Percentiles rank a stretch among this genome's conserved stretches.
Conservation (phyloP, 2,329 filamentous ascomycete species). For the Colletotrichum spaethianum region DNA sequence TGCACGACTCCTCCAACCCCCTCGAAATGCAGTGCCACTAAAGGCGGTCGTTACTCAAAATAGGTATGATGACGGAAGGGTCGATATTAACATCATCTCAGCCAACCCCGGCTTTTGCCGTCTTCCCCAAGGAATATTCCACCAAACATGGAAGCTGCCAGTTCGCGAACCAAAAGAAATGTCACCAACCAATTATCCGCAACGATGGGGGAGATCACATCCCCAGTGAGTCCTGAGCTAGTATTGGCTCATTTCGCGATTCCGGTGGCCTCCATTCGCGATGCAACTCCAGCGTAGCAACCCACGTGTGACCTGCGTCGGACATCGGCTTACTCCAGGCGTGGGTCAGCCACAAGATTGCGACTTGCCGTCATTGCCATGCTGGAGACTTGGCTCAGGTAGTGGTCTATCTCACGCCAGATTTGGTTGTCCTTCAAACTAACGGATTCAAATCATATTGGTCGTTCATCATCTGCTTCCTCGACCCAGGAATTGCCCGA, state of each 20-base stretch:
- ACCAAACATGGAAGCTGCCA: background rate
- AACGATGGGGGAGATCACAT: slow-evolving; percentile 2
- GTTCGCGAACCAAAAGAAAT: slow-evolving; percentile 7
- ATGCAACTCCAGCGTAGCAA: background rate
- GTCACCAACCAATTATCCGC: background rate
- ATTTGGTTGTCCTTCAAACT: background rate
- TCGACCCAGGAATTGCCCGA: background rate
- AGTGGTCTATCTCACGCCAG: background rate
- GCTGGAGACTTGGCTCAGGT: background rate
- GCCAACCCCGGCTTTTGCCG: slow-evolving; percentile 10
- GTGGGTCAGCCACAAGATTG: background rate
- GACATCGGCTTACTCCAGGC: background rate
- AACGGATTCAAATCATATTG: background rate
- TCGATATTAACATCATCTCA: slow-evolving; percentile 32
- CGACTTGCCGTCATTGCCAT: background rate
- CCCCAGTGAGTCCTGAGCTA: background rate
- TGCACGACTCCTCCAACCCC: background rate
- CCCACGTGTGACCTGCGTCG: background rate
- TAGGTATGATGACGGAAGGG: slow-evolving; percentile 5
- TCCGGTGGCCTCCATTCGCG: slow-evolving; percentile 6
- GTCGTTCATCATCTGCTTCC: background rate
- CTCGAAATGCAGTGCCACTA: background rate
- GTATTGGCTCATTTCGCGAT: background rate
- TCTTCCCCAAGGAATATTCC: slow-evolving; percentile 23
- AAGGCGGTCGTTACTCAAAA: background rate